phyloP scores from a whole-genome alignment of 768 basidiomycete genomes.

The Clitopilus passeckerianus region DNA sequence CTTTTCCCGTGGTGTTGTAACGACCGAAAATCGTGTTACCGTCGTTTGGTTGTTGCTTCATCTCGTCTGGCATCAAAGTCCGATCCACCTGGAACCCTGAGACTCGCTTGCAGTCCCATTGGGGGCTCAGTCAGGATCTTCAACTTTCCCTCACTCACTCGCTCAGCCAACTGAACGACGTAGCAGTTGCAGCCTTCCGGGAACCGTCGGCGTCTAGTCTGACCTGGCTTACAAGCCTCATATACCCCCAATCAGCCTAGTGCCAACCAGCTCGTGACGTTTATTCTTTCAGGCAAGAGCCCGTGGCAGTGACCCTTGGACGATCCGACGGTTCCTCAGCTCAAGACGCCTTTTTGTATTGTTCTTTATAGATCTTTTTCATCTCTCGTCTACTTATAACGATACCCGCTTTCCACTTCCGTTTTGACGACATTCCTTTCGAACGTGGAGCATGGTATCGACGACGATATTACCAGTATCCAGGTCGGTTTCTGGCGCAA shows the following conservation, averaged over 20 bases:
- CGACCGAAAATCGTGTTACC: neutral
- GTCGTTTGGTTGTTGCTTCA: neutral
- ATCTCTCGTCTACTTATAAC: slow-evolving; percentile 16
- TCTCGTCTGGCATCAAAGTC: slow-evolving; percentile 10
- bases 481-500: neutral
- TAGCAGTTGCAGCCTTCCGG: slow-evolving; percentile 18
- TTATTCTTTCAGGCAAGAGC: slow-evolving; percentile 18
- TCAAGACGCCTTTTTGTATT: slow-evolving; percentile 10
- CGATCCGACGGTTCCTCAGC: slow-evolving; percentile 47
- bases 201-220: slow-evolving; percentile 47
- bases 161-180: neutral
- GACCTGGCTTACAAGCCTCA: slow-evolving; percentile 31
- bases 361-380: slow-evolving; percentile 14
- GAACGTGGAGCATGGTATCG: slow-evolving; percentile 10
- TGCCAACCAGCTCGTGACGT: slow-evolving; percentile 19
- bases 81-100: slow-evolving; percentile 5
- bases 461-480: neutral
- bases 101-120: neutral
- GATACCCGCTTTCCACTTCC: slow-evolving; percentile 27
- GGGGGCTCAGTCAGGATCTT: neutral
- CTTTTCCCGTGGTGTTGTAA: neutral
- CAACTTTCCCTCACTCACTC: neutral
- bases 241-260: slow-evolving; percentile 23
- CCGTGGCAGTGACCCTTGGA: slow-evolving; percentile 30
- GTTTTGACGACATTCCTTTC: slow-evolving; percentile 24